phyloP scores from a whole-genome alignment of 768 basidiomycete species.

The Phanerochaete sordida region DNA sequence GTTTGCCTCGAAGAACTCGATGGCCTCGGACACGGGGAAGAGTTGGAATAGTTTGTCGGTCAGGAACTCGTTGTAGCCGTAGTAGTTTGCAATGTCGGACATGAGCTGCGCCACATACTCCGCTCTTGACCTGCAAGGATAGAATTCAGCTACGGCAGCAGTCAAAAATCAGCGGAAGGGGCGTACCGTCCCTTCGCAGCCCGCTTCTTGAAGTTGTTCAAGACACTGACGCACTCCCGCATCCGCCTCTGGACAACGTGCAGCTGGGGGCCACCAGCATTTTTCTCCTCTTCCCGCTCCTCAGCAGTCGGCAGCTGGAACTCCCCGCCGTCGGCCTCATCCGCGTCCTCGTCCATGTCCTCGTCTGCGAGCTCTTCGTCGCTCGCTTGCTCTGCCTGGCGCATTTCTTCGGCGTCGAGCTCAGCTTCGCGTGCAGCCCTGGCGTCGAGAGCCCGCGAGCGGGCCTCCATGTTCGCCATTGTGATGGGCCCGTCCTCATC shows the following conservation, averaged over 20 bases:
- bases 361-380: conserved; percentile 47
- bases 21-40: conserved; percentile 93
- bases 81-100: conserved; percentile 90
- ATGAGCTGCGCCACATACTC: conserved; percentile 89
- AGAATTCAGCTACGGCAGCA: background rate
- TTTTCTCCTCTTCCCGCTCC: conserved; percentile 72
- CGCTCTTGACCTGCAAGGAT: conserved; percentile 67
- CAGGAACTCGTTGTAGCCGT: conserved; percentile 96
- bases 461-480: conserved; percentile 77
- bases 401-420: conserved; percentile 64
- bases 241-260: conserved; percentile 76
- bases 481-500: conserved; percentile 58
- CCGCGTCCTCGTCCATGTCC: conserved; percentile 31
- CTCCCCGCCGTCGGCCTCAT: conserved; percentile 37
- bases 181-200: conserved; percentile 68
- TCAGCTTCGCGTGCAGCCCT: conserved; percentile 64
- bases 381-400: conserved; percentile 44
- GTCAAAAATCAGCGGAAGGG: too few relatives aligned
- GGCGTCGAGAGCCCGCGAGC: conserved; percentile 74
- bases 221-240: conserved; percentile 68
- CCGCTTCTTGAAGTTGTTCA: conserved; percentile 68
- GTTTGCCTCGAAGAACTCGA: conserved; percentile 98
- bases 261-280: conserved; percentile 64
- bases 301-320: conserved; percentile 69
- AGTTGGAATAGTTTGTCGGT: conserved; percentile 92